These are phyloP conservation scores for Casaregolazyma lundiana DNA, from an alignment of 1,139 yeast species.

Conservation along the genomic window DNA sequence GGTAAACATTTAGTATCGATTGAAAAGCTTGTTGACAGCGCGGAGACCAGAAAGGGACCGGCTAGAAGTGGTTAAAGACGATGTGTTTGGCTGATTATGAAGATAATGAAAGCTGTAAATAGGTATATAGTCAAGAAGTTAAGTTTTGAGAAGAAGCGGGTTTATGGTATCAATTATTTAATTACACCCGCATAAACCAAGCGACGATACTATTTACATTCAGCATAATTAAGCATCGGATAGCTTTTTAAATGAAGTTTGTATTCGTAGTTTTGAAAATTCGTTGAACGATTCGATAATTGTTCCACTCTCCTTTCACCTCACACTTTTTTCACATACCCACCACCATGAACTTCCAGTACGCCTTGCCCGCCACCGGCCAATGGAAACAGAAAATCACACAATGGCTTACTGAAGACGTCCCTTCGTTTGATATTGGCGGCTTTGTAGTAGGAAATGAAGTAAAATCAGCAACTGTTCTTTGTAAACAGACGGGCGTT, in stretches of 20 bases:
- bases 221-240: too few species aligned
- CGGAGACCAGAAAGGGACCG: not conserved
- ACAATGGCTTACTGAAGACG: conserved; percentile 77
- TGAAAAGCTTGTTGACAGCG: conserved; percentile 50
- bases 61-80: not conserved
- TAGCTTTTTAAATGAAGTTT: too few species aligned
- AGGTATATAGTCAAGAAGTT: not conserved
- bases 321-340: not conserved
- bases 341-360: conserved; percentile 1
- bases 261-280: too few species aligned
- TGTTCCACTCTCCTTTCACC: too few species aligned
- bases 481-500: conserved; percentile 76
- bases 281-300: too few species aligned
- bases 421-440: conserved; percentile 90
- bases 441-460: conserved; percentile 89
- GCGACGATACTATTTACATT: too few species aligned
- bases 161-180: too few species aligned
- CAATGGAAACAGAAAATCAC: conserved; percentile 76
- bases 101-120: not conserved
- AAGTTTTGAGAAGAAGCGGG: not conserved
- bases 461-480: conserved; percentile 65
- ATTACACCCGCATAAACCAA: too few species aligned
- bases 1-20: conserved; percentile 88
- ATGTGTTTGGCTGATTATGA: too few species aligned
- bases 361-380: conserved; percentile 69